phyloP scores from a whole-genome alignment of 2,329 filamentous ascomycete genomes.

The Arthrinium phaeospermum region DNA sequence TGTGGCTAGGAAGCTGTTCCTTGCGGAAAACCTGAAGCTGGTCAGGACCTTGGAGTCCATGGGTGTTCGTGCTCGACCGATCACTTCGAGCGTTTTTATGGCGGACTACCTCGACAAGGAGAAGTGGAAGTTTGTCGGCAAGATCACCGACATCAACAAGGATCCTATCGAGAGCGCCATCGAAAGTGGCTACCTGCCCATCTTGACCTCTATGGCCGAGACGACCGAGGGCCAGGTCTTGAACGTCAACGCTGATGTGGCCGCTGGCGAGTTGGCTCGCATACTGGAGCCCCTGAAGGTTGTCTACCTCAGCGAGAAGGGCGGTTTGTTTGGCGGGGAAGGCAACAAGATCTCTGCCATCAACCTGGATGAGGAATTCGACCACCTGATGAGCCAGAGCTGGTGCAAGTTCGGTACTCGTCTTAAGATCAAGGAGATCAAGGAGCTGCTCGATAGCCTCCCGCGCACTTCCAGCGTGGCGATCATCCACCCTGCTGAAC shows the following conservation, averaged over 20 bases:
- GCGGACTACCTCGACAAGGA: conserved; percentile 96
- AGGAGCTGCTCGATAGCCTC: conserved; percentile 86
- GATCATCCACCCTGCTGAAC: conserved; percentile 93
- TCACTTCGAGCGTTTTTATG: conserved; percentile 87
- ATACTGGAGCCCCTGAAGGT: conserved; percentile 94
- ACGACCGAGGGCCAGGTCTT: conserved; percentile 88
- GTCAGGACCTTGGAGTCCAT: conserved; percentile 88
- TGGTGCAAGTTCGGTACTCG: conserved; percentile 96
- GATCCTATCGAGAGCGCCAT: conserved; percentile 90
- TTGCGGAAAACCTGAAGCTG: conserved; percentile 93
- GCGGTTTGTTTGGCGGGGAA: conserved; percentile 91
- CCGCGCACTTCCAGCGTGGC: conserved; percentile 93
- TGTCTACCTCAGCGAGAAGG: conserved; percentile 98
- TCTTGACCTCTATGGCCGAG: conserved; percentile 96
- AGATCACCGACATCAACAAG: conserved; percentile 92
- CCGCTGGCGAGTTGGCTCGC: conserved; percentile 89
- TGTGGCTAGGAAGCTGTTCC: conserved; percentile 88
- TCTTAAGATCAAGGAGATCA: conserved; percentile 97
- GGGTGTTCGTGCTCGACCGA: conserved; percentile 85
- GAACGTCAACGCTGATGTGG: conserved; percentile 98
- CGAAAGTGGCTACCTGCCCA: conserved; percentile 86
- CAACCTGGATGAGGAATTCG: conserved; percentile 96
- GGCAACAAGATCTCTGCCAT: conserved; percentile 96
- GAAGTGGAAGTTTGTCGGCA: conserved; percentile 94
- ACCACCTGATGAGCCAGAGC: conserved; percentile 87